Base-by-base conservation (phyloP, 441 rosid genomes). In the Populus hybrid region DNA sequence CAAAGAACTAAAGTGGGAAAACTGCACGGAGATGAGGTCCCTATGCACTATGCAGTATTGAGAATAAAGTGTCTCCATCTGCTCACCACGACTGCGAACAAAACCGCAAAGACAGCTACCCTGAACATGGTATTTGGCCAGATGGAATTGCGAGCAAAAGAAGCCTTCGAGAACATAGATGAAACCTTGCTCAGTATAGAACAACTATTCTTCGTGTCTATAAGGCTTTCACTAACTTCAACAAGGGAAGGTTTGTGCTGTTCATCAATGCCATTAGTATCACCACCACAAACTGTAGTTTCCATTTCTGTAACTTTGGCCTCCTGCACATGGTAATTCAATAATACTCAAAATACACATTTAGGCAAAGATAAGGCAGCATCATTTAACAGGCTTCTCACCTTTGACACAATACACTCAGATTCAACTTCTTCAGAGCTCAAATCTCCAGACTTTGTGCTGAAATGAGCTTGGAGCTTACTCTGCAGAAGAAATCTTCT, bases 401-500 rank as follows among this genome's bases (percentile, higher is more conserved):
- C 98, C 97, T 88, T 86, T 67, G 80, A 30, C 72, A 75, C 80
- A 69, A 61, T 42, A 28, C 69, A 24, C 57, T 83, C 81, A 30
- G 70, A 46, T 70, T 79, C 81, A 69, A 73, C 78, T 66, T 81
- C 83, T 61, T 81, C 73, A 23, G 36, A 12, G 40, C 76, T 82
- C 67, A 70, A 72, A 76, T 79, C 77, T 61, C 46, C 65, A 57
- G 78, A 32, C 9, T 79, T 78, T 61, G 50, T 73, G 34, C 42
- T 69, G 70, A 80, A 77, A 4, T 10, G 28, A 70, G 78, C 81
- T 80, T 86, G 85, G 68, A 83, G 74, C 61, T 79, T 85, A 83
- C 81, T 9, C 85, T 89, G 93, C 57, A 92, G 84, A 59, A 79
- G 90, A 28, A 90, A 0, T 84, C 99, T 90, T 86, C 95, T 90